Conservation (phyloP, 192 early-diverging fungal species). For the Coemansia sp. region DNA sequence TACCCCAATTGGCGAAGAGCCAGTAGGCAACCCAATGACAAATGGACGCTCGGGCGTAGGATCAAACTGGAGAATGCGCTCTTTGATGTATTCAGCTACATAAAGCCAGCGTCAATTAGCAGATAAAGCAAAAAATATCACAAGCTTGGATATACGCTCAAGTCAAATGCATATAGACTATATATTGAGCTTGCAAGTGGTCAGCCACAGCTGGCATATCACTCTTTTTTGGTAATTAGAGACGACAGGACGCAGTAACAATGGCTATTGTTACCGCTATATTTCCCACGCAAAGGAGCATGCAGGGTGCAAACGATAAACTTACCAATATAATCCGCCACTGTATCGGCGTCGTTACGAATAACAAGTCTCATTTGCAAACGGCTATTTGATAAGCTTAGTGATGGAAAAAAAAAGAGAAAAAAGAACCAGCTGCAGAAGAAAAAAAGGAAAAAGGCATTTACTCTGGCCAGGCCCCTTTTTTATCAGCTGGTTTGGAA, state of each 20-base stretch:
- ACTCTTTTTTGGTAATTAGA: too few species aligned
- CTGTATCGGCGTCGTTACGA: constrained; percentile 67
- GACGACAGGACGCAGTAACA: too few species aligned
- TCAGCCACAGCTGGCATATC: too few species aligned
- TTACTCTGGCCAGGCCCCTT: constrained; percentile 2
- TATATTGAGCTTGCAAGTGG: too few species aligned
- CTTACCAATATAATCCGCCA: constrained; percentile 69
- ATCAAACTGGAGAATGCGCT: constrained; percentile 73
- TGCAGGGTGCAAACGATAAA: constrained; percentile 11
- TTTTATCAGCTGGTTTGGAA: constrained; percentile 6
- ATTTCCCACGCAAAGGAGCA: too few species aligned
- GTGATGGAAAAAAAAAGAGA: constrained; percentile 4
- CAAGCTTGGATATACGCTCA: too few species aligned
- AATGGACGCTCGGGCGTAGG: constrained; percentile 75
- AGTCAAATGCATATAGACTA: too few species aligned
- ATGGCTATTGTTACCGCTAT: too few species aligned
- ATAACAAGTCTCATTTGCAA: constrained; percentile 70
- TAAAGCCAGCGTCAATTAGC: neutral
- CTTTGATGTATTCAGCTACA: constrained; percentile 76
- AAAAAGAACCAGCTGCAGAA: constrained; percentile 16
- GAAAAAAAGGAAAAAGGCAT: neutral
- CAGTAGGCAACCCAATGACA: constrained; percentile 83
- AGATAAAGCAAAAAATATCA: too few species aligned
- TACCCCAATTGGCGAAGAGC: constrained; percentile 78
- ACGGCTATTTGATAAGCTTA: too few species aligned